These are phyloP conservation scores for Aethionema arabicum DNA, from an alignment of 345 rosid species.

Conservation along the genomic window DNA sequence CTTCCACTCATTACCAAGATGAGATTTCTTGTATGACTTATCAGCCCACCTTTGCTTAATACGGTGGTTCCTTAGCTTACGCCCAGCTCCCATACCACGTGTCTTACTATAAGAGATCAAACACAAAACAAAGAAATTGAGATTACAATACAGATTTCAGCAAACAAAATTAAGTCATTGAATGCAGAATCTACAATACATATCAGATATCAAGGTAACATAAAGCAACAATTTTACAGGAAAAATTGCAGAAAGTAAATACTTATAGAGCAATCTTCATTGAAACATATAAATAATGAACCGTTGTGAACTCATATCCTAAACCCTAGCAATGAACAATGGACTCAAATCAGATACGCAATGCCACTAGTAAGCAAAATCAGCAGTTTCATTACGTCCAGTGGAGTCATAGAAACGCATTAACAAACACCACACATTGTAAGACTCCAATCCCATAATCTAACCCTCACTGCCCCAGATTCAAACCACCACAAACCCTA, in stretches of 20 bases:
- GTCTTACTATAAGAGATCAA: constrained; percentile 42
- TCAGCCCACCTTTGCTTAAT: constrained; percentile 93
- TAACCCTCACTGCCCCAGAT: neutral
- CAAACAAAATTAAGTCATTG: neutral
- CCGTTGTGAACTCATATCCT: neutral
- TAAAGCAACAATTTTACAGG: neutral
- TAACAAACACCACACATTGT: neutral
- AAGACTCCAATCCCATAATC: neutral
- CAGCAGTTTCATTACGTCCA: neutral
- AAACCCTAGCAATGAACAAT: neutral
- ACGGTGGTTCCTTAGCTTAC: constrained; percentile 79
- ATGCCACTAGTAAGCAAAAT: neutral
- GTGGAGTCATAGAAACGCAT: neutral
- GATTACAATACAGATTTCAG: constrained; percentile 1
- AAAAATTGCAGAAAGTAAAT: neutral
- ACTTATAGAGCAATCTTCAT: neutral
- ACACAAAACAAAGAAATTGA: neutral
- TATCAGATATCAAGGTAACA: neutral
- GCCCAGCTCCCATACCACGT: constrained; percentile 67
- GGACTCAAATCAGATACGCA: neutral
- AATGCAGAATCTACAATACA: neutral
- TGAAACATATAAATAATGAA: neutral
- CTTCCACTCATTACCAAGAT: constrained; percentile 92
- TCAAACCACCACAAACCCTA: neutral
- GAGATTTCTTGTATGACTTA: constrained; percentile 80